Percentiles rank a stretch among this genome's conserved stretches.
phyloP scores from a whole-genome alignment of 2,329 filamentous ascomycete genomes.

The Ophiostoma australiae region DNA sequence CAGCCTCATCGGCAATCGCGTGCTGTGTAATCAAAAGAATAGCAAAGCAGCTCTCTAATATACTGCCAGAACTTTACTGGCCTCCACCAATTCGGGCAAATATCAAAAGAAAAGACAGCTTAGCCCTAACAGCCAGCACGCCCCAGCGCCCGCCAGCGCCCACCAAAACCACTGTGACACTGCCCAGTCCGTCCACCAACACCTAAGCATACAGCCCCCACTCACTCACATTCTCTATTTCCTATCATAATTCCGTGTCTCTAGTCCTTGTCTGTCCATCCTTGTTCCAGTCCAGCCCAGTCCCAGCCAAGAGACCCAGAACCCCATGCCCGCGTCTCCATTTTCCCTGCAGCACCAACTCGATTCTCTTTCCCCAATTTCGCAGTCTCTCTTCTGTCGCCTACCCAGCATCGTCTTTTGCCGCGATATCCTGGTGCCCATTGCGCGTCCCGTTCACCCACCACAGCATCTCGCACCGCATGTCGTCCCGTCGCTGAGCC shows the following conservation, averaged over 20 bases:
- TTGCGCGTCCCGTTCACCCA: not conserved
- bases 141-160: too few species aligned
- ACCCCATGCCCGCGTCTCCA: not conserved
- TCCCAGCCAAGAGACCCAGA: too few species aligned
- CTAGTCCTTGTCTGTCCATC: not conserved
- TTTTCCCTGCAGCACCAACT: not conserved
- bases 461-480: conserved; percentile 8
- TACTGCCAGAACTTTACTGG: too few species aligned
- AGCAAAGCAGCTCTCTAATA: too few species aligned
- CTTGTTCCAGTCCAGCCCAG: too few species aligned
- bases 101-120: not conserved
- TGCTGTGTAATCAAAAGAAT: too few species aligned
- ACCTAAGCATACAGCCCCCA: not conserved
- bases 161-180: not conserved
- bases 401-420: not conserved
- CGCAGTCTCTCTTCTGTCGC: not conserved
- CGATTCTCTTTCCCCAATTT: not conserved
- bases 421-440: not conserved
- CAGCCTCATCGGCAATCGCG: too few species aligned
- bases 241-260: not conserved
- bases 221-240: not conserved
- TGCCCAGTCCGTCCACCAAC: too few species aligned
- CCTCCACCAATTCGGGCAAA: not conserved
- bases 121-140: not conserved
- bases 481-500: conserved; percentile 15